phyloP scores from a whole-genome alignment of 352 stramenopile species.

The Stramenopiles sp. region DNA sequence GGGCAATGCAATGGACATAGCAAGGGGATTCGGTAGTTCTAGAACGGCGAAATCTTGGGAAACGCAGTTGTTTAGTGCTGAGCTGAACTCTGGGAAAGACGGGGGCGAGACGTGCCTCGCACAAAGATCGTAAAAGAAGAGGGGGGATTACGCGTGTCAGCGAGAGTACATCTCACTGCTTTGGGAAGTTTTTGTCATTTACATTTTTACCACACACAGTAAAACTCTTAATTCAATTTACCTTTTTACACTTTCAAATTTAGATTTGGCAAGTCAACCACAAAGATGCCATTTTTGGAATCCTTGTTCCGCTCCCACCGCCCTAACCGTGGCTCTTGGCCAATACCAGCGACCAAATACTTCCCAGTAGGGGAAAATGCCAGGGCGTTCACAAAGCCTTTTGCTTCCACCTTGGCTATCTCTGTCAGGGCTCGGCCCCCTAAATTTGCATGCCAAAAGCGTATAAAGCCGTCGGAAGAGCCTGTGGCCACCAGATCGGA shows the following conservation, averaged over 20 bases:
- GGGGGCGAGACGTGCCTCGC: no score
- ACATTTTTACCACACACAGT: no score
- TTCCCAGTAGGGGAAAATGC: conserved; percentile 34
- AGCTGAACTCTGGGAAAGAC: no score
- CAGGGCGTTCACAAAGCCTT: conserved; percentile 34
- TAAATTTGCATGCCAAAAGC: conserved; percentile 64
- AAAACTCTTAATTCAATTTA: not conserved
- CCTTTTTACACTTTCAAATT: not conserved
- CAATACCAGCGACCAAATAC: conserved; percentile 64
- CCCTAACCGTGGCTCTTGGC: conserved; percentile 71
- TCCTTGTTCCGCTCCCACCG: conserved; percentile 62
- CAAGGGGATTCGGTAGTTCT: no score
- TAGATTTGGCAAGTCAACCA: conserved; percentile 46
- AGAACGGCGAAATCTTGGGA: no score
- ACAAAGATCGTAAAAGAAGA: no score
- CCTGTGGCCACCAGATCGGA: conserved; percentile 71
- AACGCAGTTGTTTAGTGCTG: no score
- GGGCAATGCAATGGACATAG: no score
- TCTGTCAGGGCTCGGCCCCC: conserved; percentile 35
- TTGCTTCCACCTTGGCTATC: not conserved
- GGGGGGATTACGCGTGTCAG: no score
- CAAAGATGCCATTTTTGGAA: conserved; percentile 63
- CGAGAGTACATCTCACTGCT: no score
- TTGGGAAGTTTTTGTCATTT: no score
- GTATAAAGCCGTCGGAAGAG: conserved; percentile 63